Conservation (phyloP, 2,329 filamentous ascomycete species). For the Sclerotinia sclerotiorum region DNA sequence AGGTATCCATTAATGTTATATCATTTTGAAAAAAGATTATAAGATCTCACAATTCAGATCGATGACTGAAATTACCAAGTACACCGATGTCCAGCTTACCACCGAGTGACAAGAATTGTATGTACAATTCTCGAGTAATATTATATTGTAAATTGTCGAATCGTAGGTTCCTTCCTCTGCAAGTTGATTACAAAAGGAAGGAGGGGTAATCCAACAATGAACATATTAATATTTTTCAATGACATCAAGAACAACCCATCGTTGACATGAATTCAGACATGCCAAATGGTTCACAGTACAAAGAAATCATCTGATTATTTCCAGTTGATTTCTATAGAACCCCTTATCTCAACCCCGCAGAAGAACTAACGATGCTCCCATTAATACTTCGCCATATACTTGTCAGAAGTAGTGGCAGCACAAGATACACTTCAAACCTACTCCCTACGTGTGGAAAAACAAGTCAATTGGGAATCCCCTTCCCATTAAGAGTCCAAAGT, state of each 20-base stretch:
- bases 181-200: slow-evolving; percentile 26
- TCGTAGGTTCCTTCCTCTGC: background rate
- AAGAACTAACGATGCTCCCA: background rate
- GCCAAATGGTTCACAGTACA: background rate
- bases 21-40: background rate
- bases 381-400: background rate
- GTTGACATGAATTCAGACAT: background rate
- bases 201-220: background rate
- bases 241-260: slow-evolving; percentile 10
- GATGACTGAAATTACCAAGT: background rate
- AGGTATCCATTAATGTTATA: too few species aligned
- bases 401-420: background rate
- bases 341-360: background rate
- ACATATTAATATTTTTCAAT: background rate
- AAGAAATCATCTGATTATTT: background rate
- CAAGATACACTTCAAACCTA: background rate
- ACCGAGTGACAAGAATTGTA: background rate
- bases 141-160: background rate
- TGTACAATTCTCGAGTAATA: background rate
- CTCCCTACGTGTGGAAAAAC: slow-evolving; percentile 10
- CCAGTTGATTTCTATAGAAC: background rate
- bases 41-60: background rate
- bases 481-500: background rate
- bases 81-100: background rate
- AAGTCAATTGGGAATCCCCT: background rate